Evolutionary conservation across 2,329 filamentous ascomycete species (phyloP).

Genomic region (Thielaviopsis euricoi): DNA sequence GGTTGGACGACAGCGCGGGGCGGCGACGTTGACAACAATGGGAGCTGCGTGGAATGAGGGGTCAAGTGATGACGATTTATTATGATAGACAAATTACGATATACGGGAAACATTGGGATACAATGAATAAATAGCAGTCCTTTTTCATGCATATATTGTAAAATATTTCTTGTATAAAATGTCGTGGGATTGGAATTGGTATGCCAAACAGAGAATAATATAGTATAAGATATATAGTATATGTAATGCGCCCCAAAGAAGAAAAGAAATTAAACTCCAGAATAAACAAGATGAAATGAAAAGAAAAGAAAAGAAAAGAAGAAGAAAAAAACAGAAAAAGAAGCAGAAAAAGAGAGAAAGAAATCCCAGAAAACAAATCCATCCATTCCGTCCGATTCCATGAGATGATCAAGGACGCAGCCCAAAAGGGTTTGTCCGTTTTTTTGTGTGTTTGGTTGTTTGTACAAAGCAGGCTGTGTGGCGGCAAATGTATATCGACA

Average conservation of each 20-base stretch:
- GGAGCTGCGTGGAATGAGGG: conserved; percentile 3
- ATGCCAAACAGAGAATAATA: neutral
- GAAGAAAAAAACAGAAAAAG: neutral
- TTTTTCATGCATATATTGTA: too few species aligned
- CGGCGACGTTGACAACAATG: neutral
- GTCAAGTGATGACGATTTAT: conserved; percentile 9
- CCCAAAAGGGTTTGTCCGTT: too few species aligned
- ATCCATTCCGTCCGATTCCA: too few species aligned
- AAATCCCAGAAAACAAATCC: neutral
- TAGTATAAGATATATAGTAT: too few species aligned
- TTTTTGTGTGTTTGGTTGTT: too few species aligned
- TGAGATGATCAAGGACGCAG: too few species aligned
- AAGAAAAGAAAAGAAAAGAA: too few species aligned
- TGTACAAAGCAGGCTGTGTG: too few species aligned
- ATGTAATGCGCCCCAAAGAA: neutral
- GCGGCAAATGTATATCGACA: too few species aligned
- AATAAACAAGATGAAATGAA: neutral
- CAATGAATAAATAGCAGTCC: too few species aligned
- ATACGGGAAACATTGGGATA: neutral
- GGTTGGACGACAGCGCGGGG: neutral
- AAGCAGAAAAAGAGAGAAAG: neutral
- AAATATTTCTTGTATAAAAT: neutral
- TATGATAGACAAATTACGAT: neutral
- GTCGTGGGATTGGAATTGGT: neutral
- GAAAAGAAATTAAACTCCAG: neutral